phyloP scores from a whole-genome alignment of 2,329 filamentous ascomycete species.

The Pseudogymnoascus sp. region DNA sequence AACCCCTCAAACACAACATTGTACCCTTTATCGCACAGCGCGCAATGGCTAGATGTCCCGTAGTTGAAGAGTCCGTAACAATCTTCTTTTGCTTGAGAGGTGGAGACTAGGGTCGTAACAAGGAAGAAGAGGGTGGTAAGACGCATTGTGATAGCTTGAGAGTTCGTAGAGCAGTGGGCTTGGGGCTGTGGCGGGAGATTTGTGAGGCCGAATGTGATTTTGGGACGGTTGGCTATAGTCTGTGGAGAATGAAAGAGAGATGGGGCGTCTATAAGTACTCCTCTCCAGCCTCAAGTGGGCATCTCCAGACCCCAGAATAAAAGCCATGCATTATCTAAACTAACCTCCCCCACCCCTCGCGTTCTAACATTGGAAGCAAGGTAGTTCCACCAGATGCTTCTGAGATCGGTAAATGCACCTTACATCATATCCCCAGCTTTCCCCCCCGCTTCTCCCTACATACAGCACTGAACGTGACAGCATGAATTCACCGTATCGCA shows the following conservation, averaged over 20 bases:
- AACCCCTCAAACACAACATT: not conserved
- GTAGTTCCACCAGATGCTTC: not conserved
- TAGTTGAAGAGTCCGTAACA: not conserved
- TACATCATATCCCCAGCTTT: not conserved
- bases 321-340: not conserved
- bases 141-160: not conserved
- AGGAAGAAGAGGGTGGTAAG: not conserved
- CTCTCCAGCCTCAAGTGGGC: not conserved
- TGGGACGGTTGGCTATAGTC: not conserved
- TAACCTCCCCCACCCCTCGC: too few relatives aligned
- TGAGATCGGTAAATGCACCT: not conserved
- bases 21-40: not conserved
- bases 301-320: not conserved
- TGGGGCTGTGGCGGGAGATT: not conserved
- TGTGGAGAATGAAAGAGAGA: not conserved
- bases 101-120: not conserved
- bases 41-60: not conserved
- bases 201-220: not conserved
- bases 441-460: not conserved
- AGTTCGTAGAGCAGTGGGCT: not conserved
- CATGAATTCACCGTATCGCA: not conserved
- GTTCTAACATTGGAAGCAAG: not conserved
- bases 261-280: not conserved
- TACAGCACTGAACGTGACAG: not conserved
- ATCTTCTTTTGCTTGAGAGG: not conserved